Conservation (phyloP, 345 rosid genomes). For the Triadica sebifera region DNA sequence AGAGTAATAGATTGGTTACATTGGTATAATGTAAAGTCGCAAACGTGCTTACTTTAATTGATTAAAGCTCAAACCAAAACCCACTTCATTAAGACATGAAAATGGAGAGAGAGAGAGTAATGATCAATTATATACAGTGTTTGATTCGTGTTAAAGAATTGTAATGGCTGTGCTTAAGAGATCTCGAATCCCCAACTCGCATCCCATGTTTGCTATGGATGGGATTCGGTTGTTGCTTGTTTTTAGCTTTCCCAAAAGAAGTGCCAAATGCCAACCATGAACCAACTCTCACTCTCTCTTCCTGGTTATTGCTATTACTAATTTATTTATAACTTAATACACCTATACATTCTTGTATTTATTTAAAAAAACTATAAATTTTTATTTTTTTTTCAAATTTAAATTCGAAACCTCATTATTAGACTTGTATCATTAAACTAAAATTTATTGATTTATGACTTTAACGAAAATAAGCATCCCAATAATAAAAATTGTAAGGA, state of each 20-base stretch:
- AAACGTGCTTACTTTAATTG: slow-evolving; percentile 38
- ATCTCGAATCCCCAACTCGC: slow-evolving; percentile 39
- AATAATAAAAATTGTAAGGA: too few relatives aligned
- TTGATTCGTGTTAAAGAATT: slow-evolving; percentile 35
- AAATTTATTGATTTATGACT: too few relatives aligned
- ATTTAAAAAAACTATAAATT: too few relatives aligned
- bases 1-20: too few relatives aligned
- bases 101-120: slow-evolving; percentile 20
- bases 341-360: too few relatives aligned
- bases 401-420: too few relatives aligned
- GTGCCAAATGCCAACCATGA: too few relatives aligned
- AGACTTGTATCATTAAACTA: too few relatives aligned
- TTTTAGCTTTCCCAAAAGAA: slow-evolving; percentile 27
- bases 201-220: slow-evolving; percentile 38
- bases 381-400: too few relatives aligned
- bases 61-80: slow-evolving; percentile 32
- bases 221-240: slow-evolving; percentile 33
- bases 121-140: slow-evolving; percentile 22
- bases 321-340: too few relatives aligned
- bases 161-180: slow-evolving; percentile 23
- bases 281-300: not conserved
- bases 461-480: too few relatives aligned
- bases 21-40: slow-evolving; percentile 16
- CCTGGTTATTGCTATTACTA: not conserved
- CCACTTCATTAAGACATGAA: slow-evolving; percentile 13